Evolutionary conservation across 208 protist species (phyloP).

Genomic region (Sergeia podlipaevii): DNA sequence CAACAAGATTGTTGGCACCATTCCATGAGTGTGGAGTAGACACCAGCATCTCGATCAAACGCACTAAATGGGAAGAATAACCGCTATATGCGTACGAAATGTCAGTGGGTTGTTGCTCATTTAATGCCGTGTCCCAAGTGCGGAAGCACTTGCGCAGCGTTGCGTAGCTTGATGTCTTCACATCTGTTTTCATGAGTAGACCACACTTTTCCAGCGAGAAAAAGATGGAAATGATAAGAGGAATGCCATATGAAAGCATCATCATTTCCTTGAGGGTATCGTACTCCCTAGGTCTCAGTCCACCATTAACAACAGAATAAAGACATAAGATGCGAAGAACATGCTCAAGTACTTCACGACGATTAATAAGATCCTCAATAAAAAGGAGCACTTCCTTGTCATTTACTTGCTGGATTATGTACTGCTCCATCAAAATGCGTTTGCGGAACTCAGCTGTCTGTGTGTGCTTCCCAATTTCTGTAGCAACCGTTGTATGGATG

Average conservation of each 20-base stretch:
- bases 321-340: conserved; percentile 79
- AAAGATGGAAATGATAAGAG: conserved; percentile 57
- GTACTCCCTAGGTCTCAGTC: conserved; percentile 66
- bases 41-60: conserved; percentile 46
- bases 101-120: conserved; percentile 64
- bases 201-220: conserved; percentile 54
- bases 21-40: conserved; percentile 36
- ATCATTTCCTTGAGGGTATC: conserved; percentile 65
- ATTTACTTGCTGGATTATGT: conserved; percentile 67
- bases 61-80: conserved; percentile 64
- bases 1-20: conserved; percentile 23
- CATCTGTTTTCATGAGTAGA: conserved; percentile 36
- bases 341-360: conserved; percentile 40
- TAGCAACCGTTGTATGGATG: conserved; percentile 78
- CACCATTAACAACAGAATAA: conserved; percentile 79
- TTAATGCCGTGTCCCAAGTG: conserved; percentile 47
- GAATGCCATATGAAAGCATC: conserved; percentile 86
- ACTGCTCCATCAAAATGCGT: conserved; percentile 70
- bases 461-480: conserved; percentile 67
- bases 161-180: conserved; percentile 40
- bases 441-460: conserved; percentile 61
- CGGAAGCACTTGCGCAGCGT: conserved; percentile 49
- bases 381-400: conserved; percentile 71
- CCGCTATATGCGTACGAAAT: conserved; percentile 74
- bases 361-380: conserved; percentile 80